phyloP scores from a whole-genome alignment of 1,284 basidiomycete genomes.

The Trichosporon asahii region DNA sequence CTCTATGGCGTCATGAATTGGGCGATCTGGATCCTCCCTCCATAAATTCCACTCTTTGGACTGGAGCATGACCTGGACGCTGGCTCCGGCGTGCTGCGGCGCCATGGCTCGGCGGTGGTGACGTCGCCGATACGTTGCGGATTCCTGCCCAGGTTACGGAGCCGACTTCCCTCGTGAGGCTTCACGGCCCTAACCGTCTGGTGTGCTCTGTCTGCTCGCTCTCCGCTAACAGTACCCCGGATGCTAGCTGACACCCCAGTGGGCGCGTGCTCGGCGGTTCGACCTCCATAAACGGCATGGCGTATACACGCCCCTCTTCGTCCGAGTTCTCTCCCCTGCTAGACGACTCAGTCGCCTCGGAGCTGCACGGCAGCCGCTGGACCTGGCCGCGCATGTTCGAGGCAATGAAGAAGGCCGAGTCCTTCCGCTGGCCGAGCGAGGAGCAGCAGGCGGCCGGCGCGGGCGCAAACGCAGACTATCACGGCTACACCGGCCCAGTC shows the following conservation, averaged over 20 bases:
- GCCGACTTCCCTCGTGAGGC: no score
- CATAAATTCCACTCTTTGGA: no score
- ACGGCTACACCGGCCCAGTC: constrained; percentile 59
- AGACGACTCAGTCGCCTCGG: constrained; percentile 11
- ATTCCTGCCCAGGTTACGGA: neutral
- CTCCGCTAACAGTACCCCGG: neutral
- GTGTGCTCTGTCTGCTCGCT: no score
- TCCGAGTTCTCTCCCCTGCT: constrained; percentile 59
- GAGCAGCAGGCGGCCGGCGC: constrained; percentile 57
- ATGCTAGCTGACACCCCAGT: constrained; percentile 14
- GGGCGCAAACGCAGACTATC: constrained; percentile 46
- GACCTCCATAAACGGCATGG: constrained; percentile 31
- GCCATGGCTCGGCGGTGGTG: no score
- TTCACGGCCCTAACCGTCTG: no score
- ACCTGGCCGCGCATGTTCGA: constrained; percentile 58
- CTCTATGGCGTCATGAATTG: no score
- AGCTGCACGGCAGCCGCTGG: constrained; percentile 55
- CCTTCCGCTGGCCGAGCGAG: constrained; percentile 59
- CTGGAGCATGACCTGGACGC: no score
- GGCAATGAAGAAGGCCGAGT: constrained; percentile 61
- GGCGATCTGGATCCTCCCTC: no score
- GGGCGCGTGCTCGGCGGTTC: constrained; percentile 29
- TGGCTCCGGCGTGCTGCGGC: no score
- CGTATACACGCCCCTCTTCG: constrained; percentile 59
- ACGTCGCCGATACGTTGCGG: no score